phyloP scores from a whole-genome alignment of 139 green algal species.

The Zygnema cylindricum region DNA sequence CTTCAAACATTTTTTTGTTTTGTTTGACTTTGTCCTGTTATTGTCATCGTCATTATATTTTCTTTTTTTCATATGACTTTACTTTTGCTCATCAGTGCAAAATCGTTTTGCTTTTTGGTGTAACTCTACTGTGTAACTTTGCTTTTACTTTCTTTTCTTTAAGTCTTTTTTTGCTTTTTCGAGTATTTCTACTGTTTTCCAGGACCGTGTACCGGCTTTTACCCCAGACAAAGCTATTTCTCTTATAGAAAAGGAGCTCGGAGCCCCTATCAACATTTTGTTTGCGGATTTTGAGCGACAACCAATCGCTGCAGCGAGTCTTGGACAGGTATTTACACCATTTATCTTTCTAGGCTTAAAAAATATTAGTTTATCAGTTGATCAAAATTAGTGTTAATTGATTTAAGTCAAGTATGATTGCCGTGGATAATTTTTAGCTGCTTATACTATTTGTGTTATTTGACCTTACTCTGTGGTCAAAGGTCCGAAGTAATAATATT shows the following conservation, averaged over 20 bases:
- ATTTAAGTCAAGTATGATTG: no score
- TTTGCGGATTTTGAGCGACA: constrained; percentile 59
- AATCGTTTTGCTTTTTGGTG: no score
- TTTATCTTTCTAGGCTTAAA: background rate
- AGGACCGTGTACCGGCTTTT: constrained; percentile 70
- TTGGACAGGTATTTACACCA: constrained; percentile 56
- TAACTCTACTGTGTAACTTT: no score
- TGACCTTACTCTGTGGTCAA: no score
- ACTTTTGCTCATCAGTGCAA: no score
- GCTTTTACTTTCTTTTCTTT: no score
- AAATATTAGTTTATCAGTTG: no score
- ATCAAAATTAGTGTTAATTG: no score
- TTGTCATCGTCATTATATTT: constrained; percentile 1
- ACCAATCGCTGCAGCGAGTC: constrained; percentile 60
- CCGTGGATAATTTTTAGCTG: no score
- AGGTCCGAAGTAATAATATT: no score
- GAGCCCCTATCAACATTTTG: constrained; percentile 66
- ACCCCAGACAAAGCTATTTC: constrained; percentile 52
- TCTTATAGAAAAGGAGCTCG: constrained; percentile 78
- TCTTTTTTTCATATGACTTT: no score
- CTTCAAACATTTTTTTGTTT: background rate
- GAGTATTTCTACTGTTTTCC: constrained; percentile 65
- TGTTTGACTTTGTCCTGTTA: background rate
- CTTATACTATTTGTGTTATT: no score
- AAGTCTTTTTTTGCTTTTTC: constrained; percentile 72